Percentiles rank a stretch among this genome's conserved stretches.
Conservation (phyloP, 1,284 basidiomycete genomes). For the Cryptococcus wingfieldii region DNA sequence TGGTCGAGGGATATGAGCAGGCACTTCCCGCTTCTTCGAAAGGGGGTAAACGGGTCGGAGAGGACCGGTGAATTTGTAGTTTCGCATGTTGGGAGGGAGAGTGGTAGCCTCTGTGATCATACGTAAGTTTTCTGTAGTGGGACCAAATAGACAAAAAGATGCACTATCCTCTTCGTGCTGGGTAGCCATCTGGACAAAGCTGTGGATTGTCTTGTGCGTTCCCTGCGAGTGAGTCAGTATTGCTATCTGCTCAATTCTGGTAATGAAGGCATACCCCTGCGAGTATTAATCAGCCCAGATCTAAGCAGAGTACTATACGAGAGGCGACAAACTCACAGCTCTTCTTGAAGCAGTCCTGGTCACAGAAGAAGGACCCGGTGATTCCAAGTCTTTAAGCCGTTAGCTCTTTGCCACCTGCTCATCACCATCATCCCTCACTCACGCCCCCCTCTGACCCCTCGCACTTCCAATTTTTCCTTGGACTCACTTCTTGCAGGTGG, state of each 20-base stretch:
- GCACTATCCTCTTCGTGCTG: slow-evolving; percentile 34
- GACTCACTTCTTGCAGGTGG: slow-evolving; percentile 48
- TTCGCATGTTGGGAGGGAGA: slow-evolving; percentile 42
- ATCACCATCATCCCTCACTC: neutral
- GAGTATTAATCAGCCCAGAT: neutral
- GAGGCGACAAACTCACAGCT: slow-evolving; percentile 37
- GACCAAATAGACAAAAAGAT: slow-evolving; percentile 5
- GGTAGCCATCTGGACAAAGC: slow-evolving; percentile 43
- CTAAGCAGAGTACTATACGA: too few relatives aligned
- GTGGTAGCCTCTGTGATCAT: slow-evolving; percentile 31
- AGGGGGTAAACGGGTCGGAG: slow-evolving; percentile 49
- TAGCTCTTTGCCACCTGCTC: neutral
- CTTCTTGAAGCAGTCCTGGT: slow-evolving; percentile 51
- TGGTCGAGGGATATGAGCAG: slow-evolving; percentile 43
- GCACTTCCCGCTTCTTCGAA: slow-evolving; percentile 40
- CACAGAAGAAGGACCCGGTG: slow-evolving; percentile 49
- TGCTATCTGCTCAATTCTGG: too few relatives aligned
- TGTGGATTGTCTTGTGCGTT: slow-evolving; percentile 46
- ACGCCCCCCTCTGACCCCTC: neutral
- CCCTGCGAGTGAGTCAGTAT: slow-evolving; percentile 13
- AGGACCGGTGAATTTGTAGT: slow-evolving; percentile 46
- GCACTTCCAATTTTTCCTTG: neutral
- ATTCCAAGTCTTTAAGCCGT: slow-evolving; percentile 42
- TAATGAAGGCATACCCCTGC: slow-evolving; percentile 20
- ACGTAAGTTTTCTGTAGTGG: neutral